Percentiles rank a stretch among this genome's conserved stretches.
Evolutionary conservation across 108 stramenopile species (phyloP).

Genomic region (Bacterosira constricta): DNA sequence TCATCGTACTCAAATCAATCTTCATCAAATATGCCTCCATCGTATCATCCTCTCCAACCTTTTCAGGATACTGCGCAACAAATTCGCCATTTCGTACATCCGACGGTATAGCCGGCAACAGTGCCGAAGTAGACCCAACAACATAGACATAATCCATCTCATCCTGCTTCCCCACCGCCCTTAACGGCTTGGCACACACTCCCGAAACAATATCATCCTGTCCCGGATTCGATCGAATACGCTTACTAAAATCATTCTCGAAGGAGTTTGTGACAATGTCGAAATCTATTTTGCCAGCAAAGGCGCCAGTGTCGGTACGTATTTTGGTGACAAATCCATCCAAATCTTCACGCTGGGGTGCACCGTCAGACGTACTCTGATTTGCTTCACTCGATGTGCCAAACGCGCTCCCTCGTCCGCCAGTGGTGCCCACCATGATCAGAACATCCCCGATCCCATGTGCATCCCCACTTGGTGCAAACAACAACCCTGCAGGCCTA

Average conservation of each 20-base stretch:
- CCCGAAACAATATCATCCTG: constrained; percentile 40
- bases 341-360: constrained; percentile 22
- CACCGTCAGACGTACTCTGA: constrained; percentile 9
- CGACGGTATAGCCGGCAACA: constrained; percentile 15
- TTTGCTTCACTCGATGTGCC: constrained; percentile 19
- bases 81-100: constrained; percentile 20
- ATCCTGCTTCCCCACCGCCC: constrained; percentile 20
- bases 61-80: constrained; percentile 12
- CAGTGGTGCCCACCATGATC: constrained; percentile 48
- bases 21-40: constrained; percentile 61
- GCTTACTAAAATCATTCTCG: constrained; percentile 24
- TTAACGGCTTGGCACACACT: constrained; percentile 32
- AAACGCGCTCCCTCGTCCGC: constrained; percentile 41
- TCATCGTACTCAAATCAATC: constrained; percentile 51
- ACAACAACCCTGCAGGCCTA: constrained; percentile 41
- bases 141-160: constrained; percentile 43
- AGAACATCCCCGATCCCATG: constrained; percentile 28
- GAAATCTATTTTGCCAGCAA: constrained; percentile 32
- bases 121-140: constrained; percentile 51
- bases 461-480: constrained; percentile 26
- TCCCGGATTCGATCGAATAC: constrained; percentile 24
- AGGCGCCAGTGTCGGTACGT: constrained; percentile 37
- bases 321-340: constrained; percentile 58
- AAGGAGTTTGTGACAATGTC: constrained; percentile 26
- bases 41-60: constrained; percentile 13